Evolutionary conservation across 2,329 filamentous ascomycete genomes (phyloP).

Genomic region (Ceratocystis lukuohia): DNA sequence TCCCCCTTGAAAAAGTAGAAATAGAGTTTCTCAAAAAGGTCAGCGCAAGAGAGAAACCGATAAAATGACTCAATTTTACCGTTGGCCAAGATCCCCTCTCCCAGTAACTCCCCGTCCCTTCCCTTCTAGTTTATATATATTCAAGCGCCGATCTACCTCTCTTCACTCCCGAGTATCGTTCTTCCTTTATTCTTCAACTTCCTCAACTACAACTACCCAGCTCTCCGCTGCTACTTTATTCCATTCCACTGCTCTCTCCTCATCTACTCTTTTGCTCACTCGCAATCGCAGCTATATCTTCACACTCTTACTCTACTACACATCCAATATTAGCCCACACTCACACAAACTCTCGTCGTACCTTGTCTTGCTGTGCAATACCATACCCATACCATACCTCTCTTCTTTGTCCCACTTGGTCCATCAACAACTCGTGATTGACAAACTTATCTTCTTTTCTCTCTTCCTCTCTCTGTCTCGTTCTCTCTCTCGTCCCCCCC

Average conservation of each 20-base stretch:
- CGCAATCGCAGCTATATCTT: background rate
- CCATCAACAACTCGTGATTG: background rate
- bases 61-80: background rate
- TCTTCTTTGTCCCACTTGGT: background rate
- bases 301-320: background rate
- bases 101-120: background rate
- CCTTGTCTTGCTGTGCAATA: constrained; percentile 9
- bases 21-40: background rate
- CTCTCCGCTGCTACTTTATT: background rate
- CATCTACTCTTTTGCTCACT: background rate
- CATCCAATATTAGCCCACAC: background rate
- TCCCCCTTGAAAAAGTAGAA: background rate
- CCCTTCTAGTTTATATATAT: background rate
- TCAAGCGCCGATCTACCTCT: constrained; percentile 3
- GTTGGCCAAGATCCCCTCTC: background rate
- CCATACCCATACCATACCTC: background rate
- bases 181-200: background rate
- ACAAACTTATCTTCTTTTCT: background rate
- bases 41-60: background rate
- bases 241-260: background rate
- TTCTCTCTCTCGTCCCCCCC: background rate
- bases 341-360: background rate
- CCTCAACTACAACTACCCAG: background rate
- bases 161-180: background rate
- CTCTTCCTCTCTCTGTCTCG: background rate